Conservation (phyloP, 129 eudicot species). For the Apium graveolens region DNA sequence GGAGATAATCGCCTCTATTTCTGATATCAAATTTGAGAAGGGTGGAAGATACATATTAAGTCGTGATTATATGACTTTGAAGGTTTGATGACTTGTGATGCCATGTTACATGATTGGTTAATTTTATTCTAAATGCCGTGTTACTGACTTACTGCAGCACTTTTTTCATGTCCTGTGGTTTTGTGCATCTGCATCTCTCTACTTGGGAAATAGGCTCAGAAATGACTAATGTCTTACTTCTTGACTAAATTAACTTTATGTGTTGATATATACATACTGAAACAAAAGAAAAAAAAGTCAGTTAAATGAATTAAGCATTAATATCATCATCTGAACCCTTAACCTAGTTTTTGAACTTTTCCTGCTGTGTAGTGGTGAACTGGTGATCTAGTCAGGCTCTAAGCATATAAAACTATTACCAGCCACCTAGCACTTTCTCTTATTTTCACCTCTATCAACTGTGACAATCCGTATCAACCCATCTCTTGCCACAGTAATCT, state of each 20-base stretch:
- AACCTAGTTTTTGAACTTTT: background rate
- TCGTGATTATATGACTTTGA: conserved; percentile 99
- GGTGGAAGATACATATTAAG: conserved; percentile 89
- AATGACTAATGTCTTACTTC: background rate
- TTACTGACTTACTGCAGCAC: background rate
- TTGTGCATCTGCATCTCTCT: background rate
- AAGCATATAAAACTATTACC: background rate
- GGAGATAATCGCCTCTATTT: conserved; percentile 91
- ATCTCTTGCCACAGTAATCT: background rate
- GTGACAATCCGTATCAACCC: too few species aligned
- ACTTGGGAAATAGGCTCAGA: background rate
- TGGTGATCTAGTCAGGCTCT: background rate
- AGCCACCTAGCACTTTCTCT: background rate
- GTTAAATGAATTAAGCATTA: background rate
- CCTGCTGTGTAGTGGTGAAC: background rate
- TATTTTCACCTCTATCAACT: background rate
- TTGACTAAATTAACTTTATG: background rate
- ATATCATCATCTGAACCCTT: background rate
- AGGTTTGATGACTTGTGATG: conserved; percentile 42
- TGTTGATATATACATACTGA: background rate
- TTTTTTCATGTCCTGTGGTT: background rate
- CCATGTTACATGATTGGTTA: background rate
- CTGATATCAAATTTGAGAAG: conserved; percentile 89
- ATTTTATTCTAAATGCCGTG: background rate
- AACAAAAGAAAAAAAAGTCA: background rate